These are phyloP conservation scores for Umbellularia californica DNA, from an alignment of 164 flowering plant genomes.

Conservation along the genomic window DNA sequence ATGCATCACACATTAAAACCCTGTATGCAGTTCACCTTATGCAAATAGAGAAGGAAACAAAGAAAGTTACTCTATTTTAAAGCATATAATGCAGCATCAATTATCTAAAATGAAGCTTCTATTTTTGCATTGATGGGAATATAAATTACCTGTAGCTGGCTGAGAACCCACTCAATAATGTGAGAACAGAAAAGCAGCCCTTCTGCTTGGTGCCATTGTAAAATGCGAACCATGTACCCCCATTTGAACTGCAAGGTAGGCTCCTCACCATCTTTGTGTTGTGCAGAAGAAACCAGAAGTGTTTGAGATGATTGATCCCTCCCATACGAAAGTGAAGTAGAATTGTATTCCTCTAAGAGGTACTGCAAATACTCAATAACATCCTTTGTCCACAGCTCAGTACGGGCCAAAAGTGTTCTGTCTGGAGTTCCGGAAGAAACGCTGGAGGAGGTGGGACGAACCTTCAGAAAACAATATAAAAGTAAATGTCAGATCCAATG, in stretches of 20 bases:
- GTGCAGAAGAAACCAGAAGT: slow-evolving; percentile 48
- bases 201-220: slow-evolving; percentile 92
- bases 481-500: slow-evolving; percentile 9
- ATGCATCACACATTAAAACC: slow-evolving; percentile 10
- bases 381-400: slow-evolving; percentile 97
- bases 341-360: slow-evolving; percentile 69
- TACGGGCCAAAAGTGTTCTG: slow-evolving; percentile 59
- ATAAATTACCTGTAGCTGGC: slow-evolving; percentile 60
- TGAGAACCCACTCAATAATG: slow-evolving; percentile 90
- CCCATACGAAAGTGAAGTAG: slow-evolving; percentile 42
- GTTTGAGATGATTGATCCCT: slow-evolving; percentile 64
- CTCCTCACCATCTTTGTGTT: slow-evolving; percentile 55
- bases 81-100: background rate
- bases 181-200: slow-evolving; percentile 75
- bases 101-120: background rate
- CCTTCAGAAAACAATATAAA: slow-evolving; percentile 42
- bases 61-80: too few species aligned
- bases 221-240: slow-evolving; percentile 87
- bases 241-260: slow-evolving; percentile 82
- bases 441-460: slow-evolving; percentile 52
- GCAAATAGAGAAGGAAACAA: too few species aligned
- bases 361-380: slow-evolving; percentile 75
- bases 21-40: background rate
- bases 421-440: slow-evolving; percentile 68
- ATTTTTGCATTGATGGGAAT: background rate